Evolutionary conservation across 2,329 filamentous ascomycete genomes (phyloP), one percentile per base, ranked within the genome.

Genomic region (Coccinonectria pachysandricola): DNA sequence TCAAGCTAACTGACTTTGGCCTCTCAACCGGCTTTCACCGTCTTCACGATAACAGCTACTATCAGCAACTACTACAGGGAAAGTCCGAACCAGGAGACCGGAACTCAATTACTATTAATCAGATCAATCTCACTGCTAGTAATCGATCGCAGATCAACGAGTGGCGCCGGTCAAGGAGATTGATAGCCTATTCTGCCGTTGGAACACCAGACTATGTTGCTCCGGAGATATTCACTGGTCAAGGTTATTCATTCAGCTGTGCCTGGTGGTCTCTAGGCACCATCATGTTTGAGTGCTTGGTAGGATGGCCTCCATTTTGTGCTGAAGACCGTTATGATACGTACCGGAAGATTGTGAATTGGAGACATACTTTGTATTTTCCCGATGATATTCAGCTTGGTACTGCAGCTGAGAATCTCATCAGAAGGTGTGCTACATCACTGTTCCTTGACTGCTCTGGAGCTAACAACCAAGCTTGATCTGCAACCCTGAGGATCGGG

Each of bases 221-320:
- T 1, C 91, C 91, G 3, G 91, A 98, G 54, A 96, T 98, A 46
- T 96, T 98, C 57, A 91, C 84, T 23, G 87, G 88, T 11, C 82
- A 93, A 48, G 91, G 91, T 24, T 98, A 98, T 62, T 84, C 85
- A 32, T 94, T 88, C 49, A 80, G 92, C 52, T 98, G 91, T 54
- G 91, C 98, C 64, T 98, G 91, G 91, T 98, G 91, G 91, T 93
- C 84, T 12, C 71, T 98, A 25, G 91, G 91, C 27, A 95, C 91
- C 22, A 98, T 98, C 60, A 96, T 98, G 91, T 98, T 96, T 48
- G 91, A 98, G 59, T 98, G 91, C 57, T 68, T 98, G 42, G 86
- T 98, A 35, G 91, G 91, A 46, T 98, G 91, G 91, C 91, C 91
- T 30, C 91, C 91, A 15, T 98, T 98, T 71, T 98, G 91, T 55